Conservation (phyloP, 1,139 yeast genomes). For the Zhuliangozyma blackwelliae region DNA sequence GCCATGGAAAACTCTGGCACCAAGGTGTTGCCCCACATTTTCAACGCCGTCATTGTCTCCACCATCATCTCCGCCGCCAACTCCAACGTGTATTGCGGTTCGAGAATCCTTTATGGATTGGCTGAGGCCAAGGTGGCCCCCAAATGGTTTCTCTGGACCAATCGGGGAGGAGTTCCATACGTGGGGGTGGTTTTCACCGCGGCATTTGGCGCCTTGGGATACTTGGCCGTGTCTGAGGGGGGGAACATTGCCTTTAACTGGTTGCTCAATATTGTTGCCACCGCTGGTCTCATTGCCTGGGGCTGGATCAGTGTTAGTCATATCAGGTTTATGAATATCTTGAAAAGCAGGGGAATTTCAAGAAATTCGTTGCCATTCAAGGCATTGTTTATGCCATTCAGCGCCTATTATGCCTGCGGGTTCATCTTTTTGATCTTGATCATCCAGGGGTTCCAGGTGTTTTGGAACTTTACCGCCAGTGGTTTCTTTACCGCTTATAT, state of each 20-base stretch:
- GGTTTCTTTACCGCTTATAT: constrained; percentile 65
- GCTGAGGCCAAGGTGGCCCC: constrained; percentile 64
- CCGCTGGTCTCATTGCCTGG: constrained; percentile 75
- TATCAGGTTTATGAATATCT: constrained; percentile 61
- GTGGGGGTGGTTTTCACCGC: constrained; percentile 56
- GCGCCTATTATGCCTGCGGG: constrained; percentile 54
- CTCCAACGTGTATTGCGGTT: constrained; percentile 76
- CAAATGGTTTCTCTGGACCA: constrained; percentile 45
- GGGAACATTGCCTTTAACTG: constrained; percentile 76
- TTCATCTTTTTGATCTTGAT: constrained; percentile 52
- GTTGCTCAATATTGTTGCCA: constrained; percentile 78
- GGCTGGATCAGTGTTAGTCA: constrained; percentile 63
- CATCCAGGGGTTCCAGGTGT: constrained; percentile 67
- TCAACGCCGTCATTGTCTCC: constrained; percentile 67
- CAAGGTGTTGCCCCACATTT: constrained; percentile 60
- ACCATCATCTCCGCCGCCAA: constrained; percentile 79
- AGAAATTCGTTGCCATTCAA: constrained; percentile 67
- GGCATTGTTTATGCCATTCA: constrained; percentile 62
- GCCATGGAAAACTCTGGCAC: constrained; percentile 70
- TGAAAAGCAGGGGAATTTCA: constrained; percentile 54
- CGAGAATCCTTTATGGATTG: constrained; percentile 66
- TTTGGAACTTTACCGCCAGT: constrained; percentile 50
- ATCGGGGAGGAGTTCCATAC: constrained; percentile 64
- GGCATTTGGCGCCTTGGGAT: constrained; percentile 61
- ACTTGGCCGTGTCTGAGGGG: constrained; percentile 56